These are phyloP conservation scores for Otatea glauca DNA, from an alignment of 176 grass and related monocot species.

Conservation along the genomic window DNA sequence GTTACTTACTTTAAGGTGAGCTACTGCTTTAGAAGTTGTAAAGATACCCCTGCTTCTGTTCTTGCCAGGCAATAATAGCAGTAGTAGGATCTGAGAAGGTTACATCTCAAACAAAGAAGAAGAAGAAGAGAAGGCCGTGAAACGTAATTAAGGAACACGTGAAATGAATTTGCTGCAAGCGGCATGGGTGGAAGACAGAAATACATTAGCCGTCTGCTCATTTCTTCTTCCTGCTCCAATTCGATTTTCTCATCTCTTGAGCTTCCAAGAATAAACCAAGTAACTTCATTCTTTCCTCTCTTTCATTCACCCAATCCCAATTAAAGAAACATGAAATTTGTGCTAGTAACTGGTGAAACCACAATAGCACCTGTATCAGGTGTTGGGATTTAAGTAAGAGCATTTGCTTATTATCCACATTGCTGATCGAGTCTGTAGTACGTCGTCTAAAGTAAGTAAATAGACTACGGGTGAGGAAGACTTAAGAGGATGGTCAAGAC, in stretches of 20 bases:
- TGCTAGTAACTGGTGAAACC: not conserved
- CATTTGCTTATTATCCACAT: not conserved
- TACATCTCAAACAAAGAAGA: no score
- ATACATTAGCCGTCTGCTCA: not conserved
- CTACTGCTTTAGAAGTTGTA: constrained; percentile 5
- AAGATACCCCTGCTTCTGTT: not conserved
- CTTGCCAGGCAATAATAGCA: not conserved
- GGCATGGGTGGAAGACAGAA: no score
- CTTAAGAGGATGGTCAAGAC: not conserved
- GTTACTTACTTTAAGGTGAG: constrained; percentile 11
- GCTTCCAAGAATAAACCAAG: not conserved
- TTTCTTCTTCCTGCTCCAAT: not conserved
- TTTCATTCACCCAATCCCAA: not conserved
- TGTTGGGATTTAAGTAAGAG: not conserved
- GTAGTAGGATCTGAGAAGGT: not conserved
- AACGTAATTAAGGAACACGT: no score
- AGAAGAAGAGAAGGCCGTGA: no score
- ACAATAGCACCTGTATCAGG: not conserved
- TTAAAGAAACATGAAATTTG: not conserved
- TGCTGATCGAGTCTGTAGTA: not conserved
- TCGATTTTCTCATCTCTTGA: not conserved
- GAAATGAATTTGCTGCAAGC: no score
- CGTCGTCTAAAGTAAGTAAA: not conserved
- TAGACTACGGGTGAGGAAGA: not conserved
- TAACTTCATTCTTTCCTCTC: not conserved